phyloP scores from a whole-genome alignment of 225 moss, liverwort and hornwort genomes.

The Takakia lepidozioides region DNA sequence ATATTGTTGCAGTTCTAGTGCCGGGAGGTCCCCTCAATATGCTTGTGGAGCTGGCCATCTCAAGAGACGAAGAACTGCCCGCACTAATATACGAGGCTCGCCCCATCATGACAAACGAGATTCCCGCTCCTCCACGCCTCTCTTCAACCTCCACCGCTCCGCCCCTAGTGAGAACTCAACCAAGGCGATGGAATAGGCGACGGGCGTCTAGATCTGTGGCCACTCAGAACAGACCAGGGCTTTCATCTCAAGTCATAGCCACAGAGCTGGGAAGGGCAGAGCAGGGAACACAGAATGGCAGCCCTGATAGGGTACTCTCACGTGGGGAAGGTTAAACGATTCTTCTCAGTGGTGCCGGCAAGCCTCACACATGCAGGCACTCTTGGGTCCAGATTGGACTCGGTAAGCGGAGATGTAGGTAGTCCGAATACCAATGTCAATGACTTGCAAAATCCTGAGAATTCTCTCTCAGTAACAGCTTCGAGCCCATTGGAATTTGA shows the following conservation, averaged over 20 bases:
- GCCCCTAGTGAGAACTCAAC: too few species aligned
- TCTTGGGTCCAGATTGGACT: conserved; percentile 36
- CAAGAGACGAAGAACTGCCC: conserved; percentile 92
- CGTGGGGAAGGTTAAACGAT: too few species aligned
- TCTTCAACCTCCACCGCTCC: conserved; percentile 1
- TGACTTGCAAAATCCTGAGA: too few species aligned
- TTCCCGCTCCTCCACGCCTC: conserved; percentile 20
- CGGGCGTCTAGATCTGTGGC: not conserved
- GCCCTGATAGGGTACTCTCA: too few species aligned
- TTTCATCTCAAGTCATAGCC: too few species aligned
- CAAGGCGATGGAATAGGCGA: conserved; percentile 34
- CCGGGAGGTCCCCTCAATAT: conserved; percentile 95
- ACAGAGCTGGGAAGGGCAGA: conserved; percentile 27
- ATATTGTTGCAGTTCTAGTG: conserved; percentile 80
- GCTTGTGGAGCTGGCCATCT: conserved; percentile 89
- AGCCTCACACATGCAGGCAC: conserved; percentile 51
- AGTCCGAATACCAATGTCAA: too few species aligned
- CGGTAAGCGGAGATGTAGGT: conserved; percentile 34
- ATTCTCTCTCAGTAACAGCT: too few species aligned
- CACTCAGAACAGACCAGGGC: too few species aligned
- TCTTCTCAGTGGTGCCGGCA: too few species aligned
- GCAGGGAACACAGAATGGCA: too few species aligned
- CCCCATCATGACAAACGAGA: conserved; percentile 27
- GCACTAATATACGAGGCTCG: conserved; percentile 94
- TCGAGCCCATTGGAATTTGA: conserved; percentile 21